Conservation (phyloP, 257 asterid genomes). For the Forsythia viridissima region DNA sequence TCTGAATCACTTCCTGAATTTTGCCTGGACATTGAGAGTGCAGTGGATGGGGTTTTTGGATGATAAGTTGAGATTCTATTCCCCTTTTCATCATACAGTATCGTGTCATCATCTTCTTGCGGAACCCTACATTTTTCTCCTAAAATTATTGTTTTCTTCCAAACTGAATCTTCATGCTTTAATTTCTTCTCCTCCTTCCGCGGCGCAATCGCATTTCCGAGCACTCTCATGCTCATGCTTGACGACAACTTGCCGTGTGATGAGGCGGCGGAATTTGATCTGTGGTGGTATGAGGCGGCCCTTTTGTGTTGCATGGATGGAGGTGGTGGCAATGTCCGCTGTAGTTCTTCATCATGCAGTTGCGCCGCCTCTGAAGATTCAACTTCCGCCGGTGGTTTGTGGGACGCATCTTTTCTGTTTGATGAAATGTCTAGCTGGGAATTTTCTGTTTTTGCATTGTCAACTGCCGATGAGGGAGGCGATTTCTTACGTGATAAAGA, state of each 20-base stretch:
- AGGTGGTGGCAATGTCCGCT: conserved; percentile 20
- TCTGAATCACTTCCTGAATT: conserved; percentile 17
- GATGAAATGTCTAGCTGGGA: background rate
- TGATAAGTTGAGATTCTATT: conserved; percentile 59
- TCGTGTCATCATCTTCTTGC: conserved; percentile 45
- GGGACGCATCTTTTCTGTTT: background rate
- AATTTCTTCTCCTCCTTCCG: conserved; percentile 34
- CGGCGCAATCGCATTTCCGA: conserved; percentile 27
- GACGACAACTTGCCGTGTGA: conserved; percentile 29
- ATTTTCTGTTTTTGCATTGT: background rate
- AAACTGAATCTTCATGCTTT: conserved; percentile 75
- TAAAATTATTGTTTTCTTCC: conserved; percentile 86
- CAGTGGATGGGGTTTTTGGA: conserved; percentile 33
- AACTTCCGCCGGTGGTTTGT: background rate
- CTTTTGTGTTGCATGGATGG: conserved; percentile 28
- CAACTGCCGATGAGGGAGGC: conserved; percentile 17
- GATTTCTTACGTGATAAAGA: conserved; percentile 33
- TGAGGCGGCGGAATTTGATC: conserved; percentile 38
- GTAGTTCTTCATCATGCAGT: background rate
- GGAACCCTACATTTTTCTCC: conserved; percentile 87
- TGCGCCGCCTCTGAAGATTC: background rate
- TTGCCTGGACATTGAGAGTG: conserved; percentile 29
- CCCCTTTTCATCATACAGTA: conserved; percentile 70
- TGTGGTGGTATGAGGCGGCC: conserved; percentile 40
- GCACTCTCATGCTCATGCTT: conserved; percentile 54